Base-by-base conservation (phyloP, 257 asterid species). In the Solanum chmielewskii region DNA sequence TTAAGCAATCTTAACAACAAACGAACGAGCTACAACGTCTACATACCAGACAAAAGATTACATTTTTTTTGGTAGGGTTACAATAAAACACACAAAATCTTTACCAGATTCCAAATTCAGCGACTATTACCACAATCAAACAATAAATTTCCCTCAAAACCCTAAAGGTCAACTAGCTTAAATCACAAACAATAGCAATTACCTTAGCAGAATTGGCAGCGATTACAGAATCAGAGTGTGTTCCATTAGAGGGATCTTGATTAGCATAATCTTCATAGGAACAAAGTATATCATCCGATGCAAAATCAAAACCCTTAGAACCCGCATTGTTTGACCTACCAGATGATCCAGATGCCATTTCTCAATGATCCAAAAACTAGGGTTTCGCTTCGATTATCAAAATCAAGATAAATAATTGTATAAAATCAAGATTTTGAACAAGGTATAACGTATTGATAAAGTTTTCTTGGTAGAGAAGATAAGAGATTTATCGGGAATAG, bases 271-370 rank as follows among this genome's bases (percentile, higher is more conserved):
- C 98, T 89, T 94, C 97, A 86, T 94, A 93, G 1, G 98, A 93
- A 90, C 96, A 95, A 59, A 97, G 93, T 44, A 95, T 92, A 91
- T 95, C 98, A 88, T 95, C 99, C 6, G 97, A 88, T 4, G 78
- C 99, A 82, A 97, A 94, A 88, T 91, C 97, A 91, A 92, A 97
- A 27, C 92, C 93, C 85, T 92, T 95, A 3, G 95, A 89, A 80
- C 91, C 94, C 85, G 92, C 88, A 71, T 21, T 70, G 84, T 84
- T 90, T 31, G 89, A 88, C 87, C 94, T 93, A 21, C 97, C 98
- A 76, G 94, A 68, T 10, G 98, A 91, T 84, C 98, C 96, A 71
- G 98, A 95, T 56, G 97, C 99, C 99, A 97, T 97, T 73, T 60
- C 45, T 37, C 77, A 86, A 7, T 68, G 77, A 76, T 62, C 37